Evolutionary conservation across 352 stramenopile genomes (phyloP).

Genomic region (Globisporangium viniferum): DNA sequence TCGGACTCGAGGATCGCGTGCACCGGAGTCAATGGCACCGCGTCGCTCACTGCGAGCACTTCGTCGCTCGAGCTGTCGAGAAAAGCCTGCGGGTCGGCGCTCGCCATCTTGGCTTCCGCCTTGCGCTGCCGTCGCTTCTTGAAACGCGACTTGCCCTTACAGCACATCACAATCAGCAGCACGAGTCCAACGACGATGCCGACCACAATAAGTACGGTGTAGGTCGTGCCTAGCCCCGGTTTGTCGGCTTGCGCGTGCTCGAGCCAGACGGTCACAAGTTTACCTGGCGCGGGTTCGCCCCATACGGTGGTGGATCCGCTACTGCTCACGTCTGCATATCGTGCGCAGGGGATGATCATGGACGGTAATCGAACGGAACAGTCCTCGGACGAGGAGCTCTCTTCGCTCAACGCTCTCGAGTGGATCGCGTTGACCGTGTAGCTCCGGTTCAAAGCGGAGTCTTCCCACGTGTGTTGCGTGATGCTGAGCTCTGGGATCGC

Average conservation of each 20-base stretch:
- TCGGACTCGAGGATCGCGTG: constrained; percentile 14
- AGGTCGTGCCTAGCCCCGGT: constrained; percentile 8
- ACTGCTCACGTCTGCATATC: neutral
- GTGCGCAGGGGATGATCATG: constrained; percentile 24
- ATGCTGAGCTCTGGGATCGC: constrained; percentile 23
- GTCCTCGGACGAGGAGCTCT: constrained; percentile 7
- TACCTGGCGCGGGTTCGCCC: neutral
- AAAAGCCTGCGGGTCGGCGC: constrained; percentile 12
- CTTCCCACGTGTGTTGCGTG: constrained; percentile 19
- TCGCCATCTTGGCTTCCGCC: constrained; percentile 15
- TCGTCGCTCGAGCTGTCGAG: constrained; percentile 4
- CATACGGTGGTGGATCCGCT: neutral
- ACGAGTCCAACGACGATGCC: constrained; percentile 6
- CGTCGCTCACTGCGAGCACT: neutral
- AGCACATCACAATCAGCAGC: constrained; percentile 9
- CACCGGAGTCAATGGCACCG: constrained; percentile 4
- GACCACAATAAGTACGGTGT: constrained; percentile 9
- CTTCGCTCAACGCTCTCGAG: constrained; percentile 10
- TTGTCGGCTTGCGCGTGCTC: constrained; percentile 10
- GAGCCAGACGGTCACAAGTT: constrained; percentile 13
- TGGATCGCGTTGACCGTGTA: constrained; percentile 29
- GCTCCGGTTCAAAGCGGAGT: constrained; percentile 1
- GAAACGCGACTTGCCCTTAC: constrained; percentile 3
- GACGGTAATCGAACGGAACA: constrained; percentile 7
- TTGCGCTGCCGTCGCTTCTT: neutral